phyloP scores from a whole-genome alignment of 139 green algal genomes.

The Monoraphidium neglectum region DNA sequence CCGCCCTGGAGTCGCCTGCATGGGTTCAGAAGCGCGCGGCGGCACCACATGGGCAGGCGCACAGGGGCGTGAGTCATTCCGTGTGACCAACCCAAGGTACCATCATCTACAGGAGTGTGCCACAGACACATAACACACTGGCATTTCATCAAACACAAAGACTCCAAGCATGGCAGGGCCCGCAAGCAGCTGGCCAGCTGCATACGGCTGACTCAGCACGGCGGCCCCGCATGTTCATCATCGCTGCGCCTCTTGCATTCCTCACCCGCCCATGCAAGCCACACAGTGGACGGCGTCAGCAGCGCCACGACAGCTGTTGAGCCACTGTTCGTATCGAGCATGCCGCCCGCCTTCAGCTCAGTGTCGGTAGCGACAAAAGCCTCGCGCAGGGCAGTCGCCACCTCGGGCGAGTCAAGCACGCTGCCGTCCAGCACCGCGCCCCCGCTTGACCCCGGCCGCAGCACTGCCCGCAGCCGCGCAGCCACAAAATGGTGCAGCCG shows the following conservation, averaged over 20 bases:
- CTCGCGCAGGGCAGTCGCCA: conserved; percentile 35
- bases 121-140: background rate
- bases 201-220: too few relatives aligned
- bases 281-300: background rate
- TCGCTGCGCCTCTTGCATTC: too few relatives aligned
- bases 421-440: background rate
- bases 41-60: too few relatives aligned
- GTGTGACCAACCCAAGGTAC: too few relatives aligned
- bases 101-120: background rate
- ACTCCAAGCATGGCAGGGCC: background rate
- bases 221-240: too few relatives aligned
- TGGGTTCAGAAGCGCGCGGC: too few relatives aligned
- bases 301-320: conserved; percentile 11
- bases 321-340: background rate
- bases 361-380: conserved; percentile 23
- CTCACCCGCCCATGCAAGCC: conserved; percentile 23
- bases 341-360: background rate
- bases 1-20: conserved; percentile 57
- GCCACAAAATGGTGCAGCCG: conserved; percentile 33
- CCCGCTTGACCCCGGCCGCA: background rate
- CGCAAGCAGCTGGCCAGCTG: too few relatives aligned
- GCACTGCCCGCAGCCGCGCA: too few relatives aligned
- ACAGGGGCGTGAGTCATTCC: too few relatives aligned
- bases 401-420: conserved; percentile 17
- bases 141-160: background rate